Evolutionary conservation across 768 basidiomycete genomes (phyloP), one percentile per base, ranked within the genome.

Genomic region (Kwoniella europaea): DNA sequence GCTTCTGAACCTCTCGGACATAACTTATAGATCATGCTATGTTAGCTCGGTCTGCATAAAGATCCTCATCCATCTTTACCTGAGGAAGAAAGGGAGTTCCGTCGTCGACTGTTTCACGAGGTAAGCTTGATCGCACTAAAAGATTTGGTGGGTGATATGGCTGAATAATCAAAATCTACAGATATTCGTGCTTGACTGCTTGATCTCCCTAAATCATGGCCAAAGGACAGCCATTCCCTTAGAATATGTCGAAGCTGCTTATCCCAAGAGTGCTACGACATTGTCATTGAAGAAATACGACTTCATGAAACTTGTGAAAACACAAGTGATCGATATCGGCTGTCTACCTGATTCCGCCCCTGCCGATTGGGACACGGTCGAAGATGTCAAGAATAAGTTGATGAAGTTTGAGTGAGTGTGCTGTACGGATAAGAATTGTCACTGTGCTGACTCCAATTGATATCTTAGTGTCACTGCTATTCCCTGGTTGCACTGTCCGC

Each of bases 191-290:
- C 57, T 81, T 10, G 79, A 81, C 54, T 79, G 78, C 50, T 67
- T 81, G 24, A 71, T 81, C 27, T 75, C 74, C 50, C 68, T 81
- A 65, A 81, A 78, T 54, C 77, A 79, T 57, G 79, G 79, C 22
- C 77, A 81, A 57, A 50, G 77, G 18, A 77, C 74, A 16, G 79
- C 73, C 1, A 71, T 79, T 18, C 67, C 60, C 15, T 58, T 76
- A 7, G 76, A 79, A n/a, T 74, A 64, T 56, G 69, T 81, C 52
- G 79, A 81, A 35, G 63, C 76, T 10, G 50, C 59, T 4, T 74
- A 74, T 58, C 79, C 79, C 7, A 71, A 73, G 27, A 46, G 68
- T 18, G 42, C 56, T 10, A 46, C 54, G 22, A 16, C 63, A n/a
- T 58, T 74, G 20, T 50, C 58, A 4, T 57, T 41, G 24, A 70